Evolutionary conservation across 2,329 filamentous ascomycete genomes (phyloP).

Genomic region (Arthroderma sp.): DNA sequence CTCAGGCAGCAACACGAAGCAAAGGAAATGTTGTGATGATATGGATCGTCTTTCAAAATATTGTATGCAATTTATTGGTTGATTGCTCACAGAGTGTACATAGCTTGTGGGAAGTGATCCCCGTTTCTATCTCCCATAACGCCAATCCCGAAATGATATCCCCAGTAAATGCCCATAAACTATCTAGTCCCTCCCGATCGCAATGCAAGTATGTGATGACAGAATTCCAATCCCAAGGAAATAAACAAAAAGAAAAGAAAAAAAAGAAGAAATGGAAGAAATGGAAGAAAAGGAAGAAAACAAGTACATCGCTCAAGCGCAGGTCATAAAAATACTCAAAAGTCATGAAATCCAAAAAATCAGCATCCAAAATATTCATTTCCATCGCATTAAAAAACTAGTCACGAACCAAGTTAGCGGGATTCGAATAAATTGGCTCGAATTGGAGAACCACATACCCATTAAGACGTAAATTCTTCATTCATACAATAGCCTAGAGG

Average conservation of each 20-base stretch:
- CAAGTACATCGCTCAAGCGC: slow-evolving; percentile 3
- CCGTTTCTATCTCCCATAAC: no score
- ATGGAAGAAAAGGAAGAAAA: not conserved
- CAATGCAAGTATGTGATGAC: no score
- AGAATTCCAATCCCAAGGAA: no score
- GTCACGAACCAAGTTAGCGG: not conserved
- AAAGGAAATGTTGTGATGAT: no score
- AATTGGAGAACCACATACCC: not conserved
- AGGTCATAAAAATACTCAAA: slow-evolving; percentile 1
- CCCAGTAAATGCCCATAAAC: no score
- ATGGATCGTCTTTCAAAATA: no score
- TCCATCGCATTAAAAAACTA: not conserved
- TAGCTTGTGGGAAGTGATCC: no score
- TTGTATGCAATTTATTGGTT: no score
- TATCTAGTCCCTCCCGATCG: no score
- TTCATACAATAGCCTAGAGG: not conserved
- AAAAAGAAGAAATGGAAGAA: not conserved
- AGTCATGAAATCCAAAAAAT: not conserved
- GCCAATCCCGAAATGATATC: no score
- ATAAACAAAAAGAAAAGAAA: not conserved
- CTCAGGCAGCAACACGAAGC: no score
- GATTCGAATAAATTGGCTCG: not conserved
- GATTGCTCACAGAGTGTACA: no score
- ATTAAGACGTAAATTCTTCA: not conserved
- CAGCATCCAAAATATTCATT: not conserved